Base-by-base conservation (phyloP, 164 flowering plant genomes). In the Santalum album region DNA sequence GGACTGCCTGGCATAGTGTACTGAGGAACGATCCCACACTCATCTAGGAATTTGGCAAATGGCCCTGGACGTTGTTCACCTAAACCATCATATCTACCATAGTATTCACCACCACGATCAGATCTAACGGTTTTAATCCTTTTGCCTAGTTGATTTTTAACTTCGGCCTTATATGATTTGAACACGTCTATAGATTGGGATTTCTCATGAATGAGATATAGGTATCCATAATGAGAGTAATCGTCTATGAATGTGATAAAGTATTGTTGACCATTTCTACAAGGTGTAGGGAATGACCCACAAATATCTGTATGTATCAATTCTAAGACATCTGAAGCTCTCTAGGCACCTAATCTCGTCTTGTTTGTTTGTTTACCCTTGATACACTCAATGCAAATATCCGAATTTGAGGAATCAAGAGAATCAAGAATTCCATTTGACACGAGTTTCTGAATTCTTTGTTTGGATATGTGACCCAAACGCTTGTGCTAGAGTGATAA, bases 401-500 rank as follows among this genome's bases (percentile, higher is more conserved):
- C n/a, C n/a, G n/a, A n/a, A n/a, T n/a, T 32, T 32, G 35, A 32
- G 11, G 11, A 59, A 1, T 25, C 51, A 14, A 51, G 36, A 14
- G 49, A 17, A 10, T 51, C 38, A 15, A 51, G 38, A 51, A 51
- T 51, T 3, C 21, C 38, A 29, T 51, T 23, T 27, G 54, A 51
- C 22, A 51, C 38, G n/a, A 51, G 45, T 23, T 18, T 35, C 20
- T 53, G 17, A 53, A 53, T 53, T 38, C 56, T 53, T 12, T 35
- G 12, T 35, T 38, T 53, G 0, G 44, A 53, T 16, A 32, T 53
- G 11, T 46, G 34, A 25, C 45, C 32, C 36, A 46, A 54, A 11
- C 58, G 16, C 24, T 46, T 54, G 58, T 61, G 1, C 48, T 48
- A 61, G 27, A 61, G 25, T 15, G 53, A 14, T 35, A 15, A 43